phyloP scores from a whole-genome alignment of 495 filamentous ascomycete genomes.

The Pyrenula massariospora region DNA sequence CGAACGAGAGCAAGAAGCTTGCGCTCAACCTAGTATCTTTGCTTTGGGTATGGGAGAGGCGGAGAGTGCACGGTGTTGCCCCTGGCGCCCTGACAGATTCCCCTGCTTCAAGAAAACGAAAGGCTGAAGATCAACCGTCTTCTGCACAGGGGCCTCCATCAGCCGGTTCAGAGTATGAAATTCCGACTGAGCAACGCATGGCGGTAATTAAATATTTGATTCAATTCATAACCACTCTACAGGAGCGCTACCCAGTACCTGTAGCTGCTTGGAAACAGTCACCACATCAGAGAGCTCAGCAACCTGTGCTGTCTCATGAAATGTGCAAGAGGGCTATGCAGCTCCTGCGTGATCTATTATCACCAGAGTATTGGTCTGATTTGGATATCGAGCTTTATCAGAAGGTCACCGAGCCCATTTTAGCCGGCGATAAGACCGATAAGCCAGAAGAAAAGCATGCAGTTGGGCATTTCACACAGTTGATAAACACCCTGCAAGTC shows the following conservation, averaged over 20 bases:
- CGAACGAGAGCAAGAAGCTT: slow-evolving; percentile 85
- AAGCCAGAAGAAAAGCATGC: slow-evolving; percentile 45
- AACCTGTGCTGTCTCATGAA: slow-evolving; percentile 49
- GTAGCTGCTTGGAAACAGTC: slow-evolving; percentile 53
- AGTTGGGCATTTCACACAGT: slow-evolving; percentile 50
- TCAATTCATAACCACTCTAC: slow-evolving; percentile 82
- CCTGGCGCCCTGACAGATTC: slow-evolving; percentile 27
- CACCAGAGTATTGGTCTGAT: slow-evolving; percentile 83
- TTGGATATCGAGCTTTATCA: slow-evolving; percentile 84
- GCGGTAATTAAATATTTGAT: slow-evolving; percentile 88
- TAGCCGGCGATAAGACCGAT: slow-evolving; percentile 58
- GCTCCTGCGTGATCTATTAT: slow-evolving; percentile 76
- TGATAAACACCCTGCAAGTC: slow-evolving; percentile 87
- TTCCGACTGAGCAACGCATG: slow-evolving; percentile 51
- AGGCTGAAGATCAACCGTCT: slow-evolving; percentile 22
- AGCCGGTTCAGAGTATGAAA: slow-evolving; percentile 49
- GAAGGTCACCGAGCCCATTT: slow-evolving; percentile 73
- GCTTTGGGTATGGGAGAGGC: slow-evolving; percentile 88
- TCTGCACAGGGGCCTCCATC: slow-evolving; percentile 35
- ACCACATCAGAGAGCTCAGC: slow-evolving; percentile 27
- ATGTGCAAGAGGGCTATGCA: slow-evolving; percentile 74
- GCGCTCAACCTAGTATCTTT: slow-evolving; percentile 81
- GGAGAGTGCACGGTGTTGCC: slow-evolving; percentile 47
- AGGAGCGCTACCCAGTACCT: slow-evolving; percentile 65
- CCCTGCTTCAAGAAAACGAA: slow-evolving; percentile 50